A percentile compares a stretch with the other conserved stretches of the same genome.
phyloP scores from a whole-genome alignment of 495 filamentous ascomycete species.

The Penicillium macrosclerotiorum region DNA sequence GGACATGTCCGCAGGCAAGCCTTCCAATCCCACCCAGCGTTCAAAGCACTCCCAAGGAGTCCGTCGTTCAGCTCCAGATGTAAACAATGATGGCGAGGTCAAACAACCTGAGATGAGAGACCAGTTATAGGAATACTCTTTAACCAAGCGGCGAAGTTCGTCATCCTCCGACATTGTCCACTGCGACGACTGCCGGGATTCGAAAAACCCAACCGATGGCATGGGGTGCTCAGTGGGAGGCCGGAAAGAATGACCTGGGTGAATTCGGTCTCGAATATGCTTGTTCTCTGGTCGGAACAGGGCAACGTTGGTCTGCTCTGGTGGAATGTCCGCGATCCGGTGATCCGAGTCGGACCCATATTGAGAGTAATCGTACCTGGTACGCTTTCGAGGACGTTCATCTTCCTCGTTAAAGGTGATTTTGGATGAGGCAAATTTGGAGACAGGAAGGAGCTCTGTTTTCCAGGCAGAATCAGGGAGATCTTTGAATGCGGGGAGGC shows the following conservation, averaged over 20 bases:
- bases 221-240: conserved; percentile 88
- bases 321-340: conserved; percentile 51
- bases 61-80: conserved; percentile 80
- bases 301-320: conserved; percentile 76
- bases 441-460: conserved; percentile 75
- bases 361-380: conserved; percentile 71
- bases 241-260: conserved; percentile 88
- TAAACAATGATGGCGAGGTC: conserved; percentile 67
- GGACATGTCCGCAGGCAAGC: conserved; percentile 83
- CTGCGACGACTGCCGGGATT: conserved; percentile 78
- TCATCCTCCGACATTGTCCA: conserved; percentile 91
- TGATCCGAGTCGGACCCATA: conserved; percentile 62
- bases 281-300: conserved; percentile 90
- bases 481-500: conserved; percentile 53
- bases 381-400: conserved; percentile 69
- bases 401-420: conserved; percentile 65
- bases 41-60: conserved; percentile 99
- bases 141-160: conserved; percentile 76
- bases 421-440: conserved; percentile 80
- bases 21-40: conserved; percentile 87
- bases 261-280: conserved; percentile 81
- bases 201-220: conserved; percentile 86
- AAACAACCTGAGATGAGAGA: conserved; percentile 82
- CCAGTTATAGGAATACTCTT: conserved; percentile 97
- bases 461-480: conserved; percentile 71